These are phyloP conservation scores for Neofusicoccum parvum DNA, from an alignment of 2,329 filamentous ascomycete genomes.

Conservation along the genomic window DNA sequence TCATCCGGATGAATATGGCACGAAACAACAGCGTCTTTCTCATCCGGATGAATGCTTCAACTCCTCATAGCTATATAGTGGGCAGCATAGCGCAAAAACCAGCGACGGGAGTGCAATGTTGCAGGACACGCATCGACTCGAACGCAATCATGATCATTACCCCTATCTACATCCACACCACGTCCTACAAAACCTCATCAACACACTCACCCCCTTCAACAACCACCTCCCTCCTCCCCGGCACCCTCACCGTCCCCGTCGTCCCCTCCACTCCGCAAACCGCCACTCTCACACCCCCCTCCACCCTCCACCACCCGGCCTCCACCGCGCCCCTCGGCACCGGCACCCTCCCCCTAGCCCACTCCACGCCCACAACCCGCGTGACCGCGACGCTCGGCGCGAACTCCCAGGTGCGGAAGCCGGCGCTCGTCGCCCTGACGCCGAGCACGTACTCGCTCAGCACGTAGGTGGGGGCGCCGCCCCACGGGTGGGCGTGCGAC, in stretches of 20 bases:
- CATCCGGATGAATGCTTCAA: not conserved
- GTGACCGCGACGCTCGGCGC: not conserved
- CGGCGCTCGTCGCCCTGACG: not conserved
- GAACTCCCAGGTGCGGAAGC: conserved; percentile 5
- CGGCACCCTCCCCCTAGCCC: conserved; percentile 12
- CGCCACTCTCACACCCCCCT: not conserved
- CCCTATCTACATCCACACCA: not conserved
- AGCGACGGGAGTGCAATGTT: too few species aligned
- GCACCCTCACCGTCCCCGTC: conserved; percentile 2
- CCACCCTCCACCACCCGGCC: conserved; percentile 1
- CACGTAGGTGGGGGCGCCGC: conserved; percentile 49
- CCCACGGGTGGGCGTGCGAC: conserved; percentile 49
- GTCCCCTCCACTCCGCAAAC: conserved; percentile 6
- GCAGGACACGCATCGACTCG: too few species aligned
- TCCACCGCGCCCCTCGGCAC: not conserved
- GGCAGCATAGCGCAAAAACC: too few species aligned
- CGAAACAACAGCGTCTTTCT: not conserved
- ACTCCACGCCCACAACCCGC: not conserved
- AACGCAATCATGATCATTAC: not conserved
- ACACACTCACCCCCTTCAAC: not conserved
- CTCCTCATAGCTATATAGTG: not conserved
- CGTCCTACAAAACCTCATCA: not conserved
- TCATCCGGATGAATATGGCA: not conserved
- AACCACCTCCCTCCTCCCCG: not conserved
- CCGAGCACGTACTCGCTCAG: conserved; percentile 26